Evolutionary conservation across 352 stramenopile species (phyloP), one percentile per base, ranked within the genome.

Genomic region (Globisporangium abappressorium): DNA sequence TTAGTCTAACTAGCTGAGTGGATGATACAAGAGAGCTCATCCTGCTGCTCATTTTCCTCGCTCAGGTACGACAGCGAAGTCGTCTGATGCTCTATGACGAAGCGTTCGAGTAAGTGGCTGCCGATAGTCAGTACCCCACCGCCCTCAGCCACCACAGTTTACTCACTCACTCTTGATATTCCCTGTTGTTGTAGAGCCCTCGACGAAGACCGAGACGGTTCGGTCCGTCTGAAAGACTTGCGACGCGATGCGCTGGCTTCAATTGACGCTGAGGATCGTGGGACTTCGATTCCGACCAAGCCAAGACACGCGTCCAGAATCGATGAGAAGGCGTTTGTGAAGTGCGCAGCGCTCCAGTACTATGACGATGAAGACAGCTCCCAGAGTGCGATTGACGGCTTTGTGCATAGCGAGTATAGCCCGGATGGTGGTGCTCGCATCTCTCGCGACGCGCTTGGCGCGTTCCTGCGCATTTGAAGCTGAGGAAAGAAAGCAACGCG

Each of bases 71-170:
- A 30, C 72, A 78, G 15, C 71, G 33, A 22, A 73, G 72, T 41
- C 63, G 71, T 3, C 58, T 15, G 12, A 43, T 71, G 22, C 49
- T 55, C 11, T 78, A 80, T 34, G 57, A 80, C 7, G 58, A 80
- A 34, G 77, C 74, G 1, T 77, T 84, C 68, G 75, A 55, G 76
- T 82, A 62, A 22, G 56, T 30, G 56, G 3, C 4, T 7, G 4
- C 36, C 24, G 26, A 34, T n/a, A 15, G 12, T 36, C 11, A 36
- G n/a, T 57, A 15, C 2, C 11, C 36, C 6, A 12, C 41, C 41
- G 8, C 22, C 3, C 12, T 30, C 26, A 38, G 14, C 5, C 11
- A 30, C 49, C 49, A 26, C 6, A 26, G 11, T 46, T 43, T 26
- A 20, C 18, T 41, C 26, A 18, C 28, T 59, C 20, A 24, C 30